A percentile compares a stretch with the other conserved stretches of the same genome.
Evolutionary conservation across 495 filamentous ascomycete genomes (phyloP).

Genomic region (Penicillium daleae): DNA sequence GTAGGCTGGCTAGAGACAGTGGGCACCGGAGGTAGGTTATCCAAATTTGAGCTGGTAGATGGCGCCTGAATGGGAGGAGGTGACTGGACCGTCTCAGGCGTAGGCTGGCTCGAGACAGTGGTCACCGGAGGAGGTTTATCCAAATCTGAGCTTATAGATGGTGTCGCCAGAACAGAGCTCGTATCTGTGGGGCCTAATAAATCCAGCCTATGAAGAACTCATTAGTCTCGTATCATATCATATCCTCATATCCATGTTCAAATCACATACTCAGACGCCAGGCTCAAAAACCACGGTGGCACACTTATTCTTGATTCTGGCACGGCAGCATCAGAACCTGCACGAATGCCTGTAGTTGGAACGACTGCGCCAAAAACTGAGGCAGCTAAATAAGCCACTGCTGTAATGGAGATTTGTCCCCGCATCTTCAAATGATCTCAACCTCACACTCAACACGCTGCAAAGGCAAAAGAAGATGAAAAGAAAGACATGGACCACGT

Average conservation of each 20-base stretch:
- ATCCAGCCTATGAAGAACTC: background rate
- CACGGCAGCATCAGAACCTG: background rate
- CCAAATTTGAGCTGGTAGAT: background rate
- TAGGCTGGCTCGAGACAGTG: background rate
- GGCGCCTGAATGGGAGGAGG: background rate
- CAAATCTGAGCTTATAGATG: background rate
- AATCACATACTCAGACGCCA: slow-evolving; percentile 9
- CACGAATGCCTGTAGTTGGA: slow-evolving; percentile 11
- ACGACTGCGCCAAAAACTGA: slow-evolving; percentile 20
- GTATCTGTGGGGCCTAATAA: slow-evolving; percentile 3
- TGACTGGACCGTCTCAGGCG: background rate
- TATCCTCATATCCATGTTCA: background rate
- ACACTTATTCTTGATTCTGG: background rate
- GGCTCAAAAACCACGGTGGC: slow-evolving; percentile 1
- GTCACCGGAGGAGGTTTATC: background rate
- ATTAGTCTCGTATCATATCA: background rate
- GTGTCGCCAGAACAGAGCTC: background rate
- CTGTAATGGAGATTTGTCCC: slow-evolving; percentile 16
- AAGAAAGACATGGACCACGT: background rate
- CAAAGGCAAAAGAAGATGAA: background rate
- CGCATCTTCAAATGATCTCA: slow-evolving; percentile 23
- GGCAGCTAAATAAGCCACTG: slow-evolving; percentile 17
- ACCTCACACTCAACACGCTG: slow-evolving; percentile 12
- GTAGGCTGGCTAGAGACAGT: background rate
- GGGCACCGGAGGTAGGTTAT: background rate